Evolutionary conservation across 129 eudicot genomes (phyloP).

Genomic region (Helianthus tuberosus): DNA sequence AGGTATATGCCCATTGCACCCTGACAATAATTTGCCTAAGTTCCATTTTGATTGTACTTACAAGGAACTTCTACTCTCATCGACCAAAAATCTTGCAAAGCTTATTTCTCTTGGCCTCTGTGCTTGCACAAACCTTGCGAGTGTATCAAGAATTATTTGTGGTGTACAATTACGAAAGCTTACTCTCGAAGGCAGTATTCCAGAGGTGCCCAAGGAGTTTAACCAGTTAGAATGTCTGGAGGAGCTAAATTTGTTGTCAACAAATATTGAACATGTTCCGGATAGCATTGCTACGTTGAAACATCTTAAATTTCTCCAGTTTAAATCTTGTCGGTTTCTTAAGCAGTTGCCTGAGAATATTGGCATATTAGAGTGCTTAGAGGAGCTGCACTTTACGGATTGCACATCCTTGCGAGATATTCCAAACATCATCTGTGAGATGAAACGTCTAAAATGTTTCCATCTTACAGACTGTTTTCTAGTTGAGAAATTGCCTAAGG

Average conservation of each 20-base stretch:
- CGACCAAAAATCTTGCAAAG: slow-evolving; percentile 10
- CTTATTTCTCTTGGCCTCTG: slow-evolving; percentile 16
- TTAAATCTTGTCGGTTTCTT: background rate
- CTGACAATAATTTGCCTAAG: background rate
- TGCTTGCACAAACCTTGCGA: slow-evolving; percentile 5
- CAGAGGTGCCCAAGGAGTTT: slow-evolving; percentile 8
- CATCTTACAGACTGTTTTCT: background rate
- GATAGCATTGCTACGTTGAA: background rate
- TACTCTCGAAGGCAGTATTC: background rate
- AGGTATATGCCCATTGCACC: slow-evolving; percentile 3
- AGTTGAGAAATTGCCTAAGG: background rate
- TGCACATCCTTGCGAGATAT: background rate
- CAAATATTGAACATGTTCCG: slow-evolving; percentile 9
- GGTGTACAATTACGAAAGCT: slow-evolving; percentile 16
- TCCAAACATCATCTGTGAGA: slow-evolving; percentile 7
- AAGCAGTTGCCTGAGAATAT: background rate
- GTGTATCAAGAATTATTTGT: slow-evolving; percentile 1
- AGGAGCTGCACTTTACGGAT: background rate
- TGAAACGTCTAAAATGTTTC: background rate
- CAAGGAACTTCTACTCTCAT: background rate
- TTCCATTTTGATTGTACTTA: slow-evolving; percentile 6
- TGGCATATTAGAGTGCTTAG: background rate
- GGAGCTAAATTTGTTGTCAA: background rate
- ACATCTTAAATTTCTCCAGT: background rate
- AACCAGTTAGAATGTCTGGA: slow-evolving; percentile 5